Evolutionary conservation across 306 rosid genomes (phyloP).

Genomic region (Pterocarpus macrocarpus): DNA sequence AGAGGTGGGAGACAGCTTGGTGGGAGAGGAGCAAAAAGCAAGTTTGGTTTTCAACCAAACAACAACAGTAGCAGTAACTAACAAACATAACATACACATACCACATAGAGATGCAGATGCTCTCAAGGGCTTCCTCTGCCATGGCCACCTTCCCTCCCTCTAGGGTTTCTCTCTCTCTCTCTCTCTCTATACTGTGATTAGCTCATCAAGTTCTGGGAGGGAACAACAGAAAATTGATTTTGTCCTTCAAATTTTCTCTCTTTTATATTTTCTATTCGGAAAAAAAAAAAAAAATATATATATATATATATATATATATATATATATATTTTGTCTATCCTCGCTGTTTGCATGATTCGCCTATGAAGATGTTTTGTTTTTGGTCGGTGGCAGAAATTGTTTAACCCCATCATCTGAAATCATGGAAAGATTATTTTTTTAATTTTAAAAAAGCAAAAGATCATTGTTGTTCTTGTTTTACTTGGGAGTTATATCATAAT

Average conservation of each 20-base stretch:
- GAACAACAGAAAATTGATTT: conserved; percentile 6
- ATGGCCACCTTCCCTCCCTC: conserved; percentile 72
- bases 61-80: conserved; percentile 31
- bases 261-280: not conserved
- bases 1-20: conserved; percentile 46
- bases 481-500: conserved; percentile 10
- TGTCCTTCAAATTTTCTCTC: conserved; percentile 2
- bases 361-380: conserved; percentile 21
- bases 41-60: conserved; percentile 44
- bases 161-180: conserved; percentile 56
- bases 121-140: conserved; percentile 69
- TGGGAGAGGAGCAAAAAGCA: conserved; percentile 17
- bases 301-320: not conserved
- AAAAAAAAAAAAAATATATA: not conserved
- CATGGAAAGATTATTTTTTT: not conserved
- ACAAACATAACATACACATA: not conserved
- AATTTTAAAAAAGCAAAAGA: too few species aligned
- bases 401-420: conserved; percentile 16
- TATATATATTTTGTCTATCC: not conserved
- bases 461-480: not conserved
- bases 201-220: not conserved
- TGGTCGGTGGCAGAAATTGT: not conserved
- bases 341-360: conserved; percentile 13
- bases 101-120: conserved; percentile 56
- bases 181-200: not conserved